Percentiles rank a stretch among this genome's conserved stretches.
Conservation (phyloP, 1,139 yeast genomes). For the Yamadazyma triangularis region DNA sequence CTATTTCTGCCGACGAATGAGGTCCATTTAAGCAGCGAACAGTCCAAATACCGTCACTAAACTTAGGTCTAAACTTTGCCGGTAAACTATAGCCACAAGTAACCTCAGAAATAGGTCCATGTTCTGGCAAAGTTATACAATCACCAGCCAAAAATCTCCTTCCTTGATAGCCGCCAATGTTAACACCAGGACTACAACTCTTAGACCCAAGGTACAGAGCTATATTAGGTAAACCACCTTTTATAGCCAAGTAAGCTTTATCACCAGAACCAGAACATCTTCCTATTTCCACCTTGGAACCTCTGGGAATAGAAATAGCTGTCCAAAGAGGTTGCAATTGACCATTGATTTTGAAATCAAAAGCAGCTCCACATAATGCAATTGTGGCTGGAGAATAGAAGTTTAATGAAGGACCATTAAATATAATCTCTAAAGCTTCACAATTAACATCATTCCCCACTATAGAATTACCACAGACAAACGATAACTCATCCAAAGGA, state of each 20-base stretch:
- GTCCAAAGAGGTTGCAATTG: conserved; percentile 4
- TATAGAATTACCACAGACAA: conserved; percentile 3
- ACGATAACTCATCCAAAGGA: conserved; percentile 5
- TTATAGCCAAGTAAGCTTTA: conserved; percentile 3
- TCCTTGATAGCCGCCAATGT: conserved; percentile 6
- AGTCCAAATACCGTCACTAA: conserved; percentile 1
- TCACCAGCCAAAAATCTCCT: conserved; percentile 5
- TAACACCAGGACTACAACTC: conserved; percentile 4
- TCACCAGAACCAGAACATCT: not conserved
- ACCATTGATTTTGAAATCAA: conserved; percentile 4
- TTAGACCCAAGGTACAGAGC: conserved; percentile 5
- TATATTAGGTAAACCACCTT: conserved; percentile 5
- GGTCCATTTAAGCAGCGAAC: conserved; percentile 6
- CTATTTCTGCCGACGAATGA: conserved; percentile 3
- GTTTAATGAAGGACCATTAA: conserved; percentile 3
- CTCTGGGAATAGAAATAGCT: conserved; percentile 2
- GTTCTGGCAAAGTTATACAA: conserved; percentile 2
- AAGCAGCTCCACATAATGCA: conserved; percentile 3
- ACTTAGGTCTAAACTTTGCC: not conserved
- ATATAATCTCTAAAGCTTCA: conserved; percentile 4
- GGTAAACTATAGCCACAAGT: conserved; percentile 1
- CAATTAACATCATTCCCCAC: conserved; percentile 4
- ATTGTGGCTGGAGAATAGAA: conserved; percentile 5
- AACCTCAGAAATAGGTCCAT: not conserved
- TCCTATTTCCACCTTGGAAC: conserved; percentile 3